Conservation (phyloP, 441 rosid genomes). For the Brassica hybrid region DNA sequence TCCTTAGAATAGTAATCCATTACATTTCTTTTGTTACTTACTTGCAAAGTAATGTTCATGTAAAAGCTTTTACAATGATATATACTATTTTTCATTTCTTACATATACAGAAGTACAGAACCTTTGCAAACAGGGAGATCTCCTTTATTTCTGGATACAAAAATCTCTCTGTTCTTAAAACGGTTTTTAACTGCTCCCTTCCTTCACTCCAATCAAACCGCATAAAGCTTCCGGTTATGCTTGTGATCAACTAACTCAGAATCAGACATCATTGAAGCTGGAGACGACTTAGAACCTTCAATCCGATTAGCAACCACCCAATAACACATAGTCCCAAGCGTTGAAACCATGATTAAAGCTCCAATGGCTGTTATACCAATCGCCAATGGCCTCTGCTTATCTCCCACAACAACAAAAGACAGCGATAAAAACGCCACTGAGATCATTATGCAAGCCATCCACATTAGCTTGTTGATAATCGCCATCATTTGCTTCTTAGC, state of each 20-base stretch:
- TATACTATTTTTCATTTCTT: background rate
- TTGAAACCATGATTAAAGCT: constrained; percentile 58
- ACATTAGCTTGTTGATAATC: constrained; percentile 76
- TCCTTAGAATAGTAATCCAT: background rate
- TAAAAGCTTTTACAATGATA: background rate
- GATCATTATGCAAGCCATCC: constrained; percentile 81
- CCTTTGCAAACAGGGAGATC: constrained; percentile 5
- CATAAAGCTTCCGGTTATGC: constrained; percentile 63
- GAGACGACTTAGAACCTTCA: constrained; percentile 62
- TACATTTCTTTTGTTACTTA: background rate
- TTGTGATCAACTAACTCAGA: constrained; percentile 63
- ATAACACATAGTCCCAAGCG: constrained; percentile 67
- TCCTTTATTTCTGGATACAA: constrained; percentile 15
- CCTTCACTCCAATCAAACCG: constrained; percentile 49
- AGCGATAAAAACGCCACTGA: constrained; percentile 77
- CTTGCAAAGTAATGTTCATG: background rate
- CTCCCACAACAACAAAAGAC: constrained; percentile 67
- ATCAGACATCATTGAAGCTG: constrained; percentile 63
- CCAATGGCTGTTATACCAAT: constrained; percentile 52
- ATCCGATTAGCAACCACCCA: constrained; percentile 67
- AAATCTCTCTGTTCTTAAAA: constrained; percentile 30
- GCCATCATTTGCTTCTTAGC: constrained; percentile 96
- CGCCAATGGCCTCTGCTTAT: constrained; percentile 53
- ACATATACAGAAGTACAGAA: constrained; percentile 20
- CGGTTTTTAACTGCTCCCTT: background rate